These are phyloP conservation scores for Phascolomyces articulosus DNA, from an alignment of 371 early-diverging fungal species.

Conservation along the genomic window DNA sequence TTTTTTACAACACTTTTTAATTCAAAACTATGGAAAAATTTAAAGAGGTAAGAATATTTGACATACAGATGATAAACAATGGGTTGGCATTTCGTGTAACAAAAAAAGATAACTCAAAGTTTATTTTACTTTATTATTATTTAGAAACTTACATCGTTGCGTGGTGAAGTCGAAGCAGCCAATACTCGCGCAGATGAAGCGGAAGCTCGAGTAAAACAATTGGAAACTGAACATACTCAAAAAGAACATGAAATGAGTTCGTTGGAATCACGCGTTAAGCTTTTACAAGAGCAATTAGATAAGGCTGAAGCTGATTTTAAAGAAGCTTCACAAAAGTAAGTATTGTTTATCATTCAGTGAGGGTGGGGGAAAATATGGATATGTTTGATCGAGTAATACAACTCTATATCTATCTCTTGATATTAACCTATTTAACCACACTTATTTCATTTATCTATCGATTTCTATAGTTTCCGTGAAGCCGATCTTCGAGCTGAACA, in stretches of 20 bases:
- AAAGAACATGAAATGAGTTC: slow-evolving; percentile 74
- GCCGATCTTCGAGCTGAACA: slow-evolving; percentile 74
- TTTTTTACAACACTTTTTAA: not conserved
- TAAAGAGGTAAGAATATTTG: slow-evolving; percentile 15
- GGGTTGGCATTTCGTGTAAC: too few species aligned
- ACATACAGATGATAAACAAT: too few species aligned
- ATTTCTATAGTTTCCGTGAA: slow-evolving; percentile 62
- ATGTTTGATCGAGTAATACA: too few species aligned
- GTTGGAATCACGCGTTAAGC: slow-evolving; percentile 62
- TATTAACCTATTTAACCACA: not conserved
- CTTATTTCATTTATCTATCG: not conserved
- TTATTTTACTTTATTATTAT: too few species aligned
- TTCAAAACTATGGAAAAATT: slow-evolving; percentile 19
- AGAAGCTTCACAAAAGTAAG: slow-evolving; percentile 71
- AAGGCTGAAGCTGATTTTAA: slow-evolving; percentile 66
- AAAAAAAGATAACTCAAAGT: too few species aligned
- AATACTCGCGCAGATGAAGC: slow-evolving; percentile 66
- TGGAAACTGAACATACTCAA: slow-evolving; percentile 55
- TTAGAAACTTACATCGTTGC: slow-evolving; percentile 73
- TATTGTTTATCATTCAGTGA: slow-evolving; percentile 5
- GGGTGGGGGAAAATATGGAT: too few species aligned
- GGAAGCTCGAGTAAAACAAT: slow-evolving; percentile 58
- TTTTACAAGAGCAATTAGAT: slow-evolving; percentile 70
- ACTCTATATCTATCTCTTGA: too few species aligned
- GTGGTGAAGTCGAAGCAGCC: slow-evolving; percentile 72